phyloP scores from a whole-genome alignment of 495 filamentous ascomycete genomes.

The Penicillium bialowiezense region DNA sequence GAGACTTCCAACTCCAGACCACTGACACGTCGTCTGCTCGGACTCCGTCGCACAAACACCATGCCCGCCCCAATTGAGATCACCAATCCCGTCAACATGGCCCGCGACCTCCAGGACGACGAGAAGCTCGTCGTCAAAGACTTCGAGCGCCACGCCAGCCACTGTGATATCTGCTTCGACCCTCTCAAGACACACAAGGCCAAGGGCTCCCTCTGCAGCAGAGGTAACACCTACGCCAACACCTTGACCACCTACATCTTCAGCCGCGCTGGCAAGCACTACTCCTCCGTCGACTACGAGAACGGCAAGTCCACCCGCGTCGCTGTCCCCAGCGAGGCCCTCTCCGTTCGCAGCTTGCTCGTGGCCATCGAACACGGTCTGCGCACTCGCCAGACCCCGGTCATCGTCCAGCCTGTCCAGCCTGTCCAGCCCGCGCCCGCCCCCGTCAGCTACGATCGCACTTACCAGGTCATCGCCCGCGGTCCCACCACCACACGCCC shows the following conservation, averaged over 20 bases:
- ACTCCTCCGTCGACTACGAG: slow-evolving; percentile 47
- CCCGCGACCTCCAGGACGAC: slow-evolving; percentile 43
- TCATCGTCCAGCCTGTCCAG: slow-evolving; percentile 14
- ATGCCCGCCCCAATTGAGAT: slow-evolving; percentile 34
- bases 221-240: slow-evolving; percentile 43
- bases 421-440: slow-evolving; percentile 16
- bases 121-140: slow-evolving; percentile 29
- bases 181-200: slow-evolving; percentile 33
- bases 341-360: slow-evolving; percentile 40
- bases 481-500: slow-evolving; percentile 18
- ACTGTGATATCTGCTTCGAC: slow-evolving; percentile 41
- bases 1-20: slow-evolving; percentile 15
- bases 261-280: slow-evolving; percentile 44
- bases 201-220: slow-evolving; percentile 43
- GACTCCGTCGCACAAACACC: slow-evolving; percentile 25
- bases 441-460: slow-evolving; percentile 41
- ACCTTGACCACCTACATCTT: slow-evolving; percentile 51
- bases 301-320: slow-evolving; percentile 41
- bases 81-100: slow-evolving; percentile 27
- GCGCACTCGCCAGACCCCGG: slow-evolving; percentile 23
- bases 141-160: slow-evolving; percentile 19
- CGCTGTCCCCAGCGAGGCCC: slow-evolving; percentile 44
- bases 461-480: slow-evolving; percentile 37
- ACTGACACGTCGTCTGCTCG: slow-evolving; percentile 14
- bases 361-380: slow-evolving; percentile 48